Evolutionary conservation across 805 yeast genomes (phyloP).

Genomic region (Wickerhamiella nectarea): DNA sequence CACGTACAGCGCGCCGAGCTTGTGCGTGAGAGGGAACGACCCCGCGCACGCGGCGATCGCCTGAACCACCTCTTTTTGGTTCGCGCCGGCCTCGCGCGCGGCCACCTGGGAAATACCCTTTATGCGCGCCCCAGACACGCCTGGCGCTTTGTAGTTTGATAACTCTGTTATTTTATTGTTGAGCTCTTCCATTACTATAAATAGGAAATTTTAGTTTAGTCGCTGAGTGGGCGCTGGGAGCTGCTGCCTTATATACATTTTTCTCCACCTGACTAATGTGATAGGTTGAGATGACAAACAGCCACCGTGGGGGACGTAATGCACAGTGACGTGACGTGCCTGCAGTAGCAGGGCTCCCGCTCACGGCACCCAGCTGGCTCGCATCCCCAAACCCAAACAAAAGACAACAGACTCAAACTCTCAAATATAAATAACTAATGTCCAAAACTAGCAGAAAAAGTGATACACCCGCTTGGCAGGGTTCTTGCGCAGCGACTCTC

Average conservation of each 20-base stretch:
- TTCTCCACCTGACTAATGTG: too few species aligned
- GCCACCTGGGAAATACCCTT: slow-evolving; percentile 58
- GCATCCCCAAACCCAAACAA: too few species aligned
- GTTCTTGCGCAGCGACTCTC: slow-evolving; percentile 2
- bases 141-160: slow-evolving; percentile 41
- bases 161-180: slow-evolving; percentile 18
- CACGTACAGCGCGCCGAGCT: slow-evolving; percentile 80
- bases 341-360: too few species aligned
- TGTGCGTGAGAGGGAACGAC: slow-evolving; percentile 63
- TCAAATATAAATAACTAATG: too few species aligned
- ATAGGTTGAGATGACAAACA: too few species aligned
- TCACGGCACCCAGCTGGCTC: too few species aligned
- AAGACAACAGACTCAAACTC: too few species aligned
- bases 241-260: too few species aligned
- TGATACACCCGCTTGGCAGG: slow-evolving; percentile 4
- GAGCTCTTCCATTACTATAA: slow-evolving; percentile 9
- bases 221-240: not conserved
- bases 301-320: too few species aligned
- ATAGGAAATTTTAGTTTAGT: slow-evolving; percentile 8
- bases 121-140: slow-evolving; percentile 92
- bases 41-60: slow-evolving; percentile 46
- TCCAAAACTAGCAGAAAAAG: slow-evolving; percentile 3
- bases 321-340: too few species aligned
- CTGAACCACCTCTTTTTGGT: slow-evolving; percentile 28
- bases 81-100: slow-evolving; percentile 53